Conservation (phyloP, 2,329 filamentous ascomycete species). For the Paraconiothyrium brasiliense region DNA sequence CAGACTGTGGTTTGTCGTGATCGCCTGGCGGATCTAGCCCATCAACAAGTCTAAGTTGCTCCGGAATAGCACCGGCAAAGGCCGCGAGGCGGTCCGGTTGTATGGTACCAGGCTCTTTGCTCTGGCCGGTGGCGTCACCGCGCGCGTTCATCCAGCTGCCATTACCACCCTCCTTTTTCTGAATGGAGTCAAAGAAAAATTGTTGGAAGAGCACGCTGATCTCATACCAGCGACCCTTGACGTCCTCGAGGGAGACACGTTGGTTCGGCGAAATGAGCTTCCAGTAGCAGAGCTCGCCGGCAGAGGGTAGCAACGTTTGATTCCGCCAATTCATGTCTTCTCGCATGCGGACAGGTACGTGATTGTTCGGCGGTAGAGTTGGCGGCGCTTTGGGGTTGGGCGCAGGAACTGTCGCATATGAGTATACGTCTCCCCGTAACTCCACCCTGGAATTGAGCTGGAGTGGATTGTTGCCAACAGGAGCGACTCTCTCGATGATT, state of each 20-base stretch:
- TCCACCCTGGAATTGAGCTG: conserved; percentile 44
- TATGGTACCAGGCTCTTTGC: conserved; percentile 37
- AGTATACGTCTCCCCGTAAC: conserved; percentile 63
- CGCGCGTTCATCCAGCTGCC: conserved; percentile 59
- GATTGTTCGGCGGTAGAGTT: conserved; percentile 50
- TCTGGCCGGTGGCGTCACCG: conserved; percentile 48
- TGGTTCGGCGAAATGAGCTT: conserved; percentile 49
- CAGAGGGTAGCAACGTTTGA: conserved; percentile 50
- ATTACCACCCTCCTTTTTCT: conserved; percentile 54
- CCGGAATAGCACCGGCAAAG: conserved; percentile 53
- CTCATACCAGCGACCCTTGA: conserved; percentile 71
- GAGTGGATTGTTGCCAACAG: conserved; percentile 18
- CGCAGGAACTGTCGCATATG: conserved; percentile 51
- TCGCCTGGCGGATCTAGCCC: conserved; percentile 48
- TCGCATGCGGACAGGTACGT: conserved; percentile 61
- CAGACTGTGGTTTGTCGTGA: conserved; percentile 17
- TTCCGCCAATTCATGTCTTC: conserved; percentile 63
- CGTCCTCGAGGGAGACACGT: conserved; percentile 55
- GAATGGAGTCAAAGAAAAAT: conserved; percentile 43
- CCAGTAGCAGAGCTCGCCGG: conserved; percentile 53
- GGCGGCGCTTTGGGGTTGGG: conserved; percentile 45
- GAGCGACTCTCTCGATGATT: conserved; percentile 52
- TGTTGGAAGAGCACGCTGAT: conserved; percentile 58
- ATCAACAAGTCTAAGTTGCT: conserved; percentile 49
- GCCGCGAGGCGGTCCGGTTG: conserved; percentile 51